phyloP scores from a whole-genome alignment of 192 early-diverging fungal species.

The Coemansia sp. region DNA sequence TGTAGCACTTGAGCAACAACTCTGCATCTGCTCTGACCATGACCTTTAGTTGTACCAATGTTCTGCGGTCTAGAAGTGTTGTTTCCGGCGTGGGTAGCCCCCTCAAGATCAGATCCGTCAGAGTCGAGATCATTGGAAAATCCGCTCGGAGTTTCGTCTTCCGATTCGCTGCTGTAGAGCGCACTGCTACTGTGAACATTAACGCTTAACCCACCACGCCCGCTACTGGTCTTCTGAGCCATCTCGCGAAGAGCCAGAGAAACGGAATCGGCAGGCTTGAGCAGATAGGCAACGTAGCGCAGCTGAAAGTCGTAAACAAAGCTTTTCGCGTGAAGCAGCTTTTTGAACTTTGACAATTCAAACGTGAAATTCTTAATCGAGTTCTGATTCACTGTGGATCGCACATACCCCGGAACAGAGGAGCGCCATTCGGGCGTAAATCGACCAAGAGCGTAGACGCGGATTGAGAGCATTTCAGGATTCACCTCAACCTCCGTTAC shows the following conservation, averaged over 20 bases:
- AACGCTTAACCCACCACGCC: background rate
- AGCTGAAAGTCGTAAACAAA: conserved; percentile 59
- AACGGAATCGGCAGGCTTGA: conserved; percentile 22
- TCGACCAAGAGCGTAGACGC: conserved; percentile 49
- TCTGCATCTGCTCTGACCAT: background rate
- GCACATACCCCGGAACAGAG: conserved; percentile 46
- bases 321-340: conserved; percentile 55
- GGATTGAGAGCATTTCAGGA: conserved; percentile 49
- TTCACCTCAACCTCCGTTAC: conserved; percentile 50
- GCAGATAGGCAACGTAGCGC: conserved; percentile 42
- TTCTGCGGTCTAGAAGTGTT: background rate
- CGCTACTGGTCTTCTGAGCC: background rate
- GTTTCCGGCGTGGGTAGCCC: background rate
- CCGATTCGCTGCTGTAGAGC: conserved; percentile 45
- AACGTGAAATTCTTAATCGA: conserved; percentile 54
- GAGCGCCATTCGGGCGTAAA: conserved; percentile 54
- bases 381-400: conserved; percentile 38
- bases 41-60: background rate
- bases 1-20: conserved; percentile 47
- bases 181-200: background rate
- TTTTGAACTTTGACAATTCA: conserved; percentile 54
- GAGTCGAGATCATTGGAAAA: conserved; percentile 19
- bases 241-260: background rate
- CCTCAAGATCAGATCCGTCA: conserved; percentile 19
- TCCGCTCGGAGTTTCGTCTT: conserved; percentile 4